A percentile compares a stretch with the other conserved stretches of the same genome.
These are phyloP conservation scores for Trichaptum fuscoviolaceum DNA, from an alignment of 768 basidiomycete species.

Conservation along the genomic window DNA sequence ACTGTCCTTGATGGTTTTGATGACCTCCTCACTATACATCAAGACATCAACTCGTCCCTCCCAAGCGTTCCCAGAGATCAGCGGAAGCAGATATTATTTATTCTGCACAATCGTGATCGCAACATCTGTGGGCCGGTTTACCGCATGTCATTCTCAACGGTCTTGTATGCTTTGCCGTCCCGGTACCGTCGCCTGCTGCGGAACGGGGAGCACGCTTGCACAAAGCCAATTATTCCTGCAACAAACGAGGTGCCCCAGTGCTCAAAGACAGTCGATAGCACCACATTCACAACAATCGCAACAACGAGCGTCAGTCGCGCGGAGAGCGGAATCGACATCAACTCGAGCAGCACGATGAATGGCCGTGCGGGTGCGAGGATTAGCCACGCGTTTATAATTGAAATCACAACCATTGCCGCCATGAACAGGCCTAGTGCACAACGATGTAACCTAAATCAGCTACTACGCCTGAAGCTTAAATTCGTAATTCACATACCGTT, in stretches of 20 bases:
- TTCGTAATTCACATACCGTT: conserved; percentile 57
- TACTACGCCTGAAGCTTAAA: conserved; percentile 1
- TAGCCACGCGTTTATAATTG: conserved; percentile 70
- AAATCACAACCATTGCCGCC: conserved; percentile 62
- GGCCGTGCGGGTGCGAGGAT: conserved; percentile 64
- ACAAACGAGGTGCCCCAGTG: conserved; percentile 61
- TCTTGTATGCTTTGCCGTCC: conserved; percentile 80
- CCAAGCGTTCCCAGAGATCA: neutral
- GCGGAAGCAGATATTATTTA: no score
- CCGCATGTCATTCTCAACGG: conserved; percentile 69
- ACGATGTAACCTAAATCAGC: conserved; percentile 2
- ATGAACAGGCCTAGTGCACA: conserved; percentile 67
- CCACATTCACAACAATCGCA: conserved; percentile 66
- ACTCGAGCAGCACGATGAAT: conserved; percentile 58
- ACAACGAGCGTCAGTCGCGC: conserved; percentile 68
- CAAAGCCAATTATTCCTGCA: conserved; percentile 44
- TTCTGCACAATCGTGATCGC: neutral
- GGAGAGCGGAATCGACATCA: conserved; percentile 66
- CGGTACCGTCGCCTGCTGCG: conserved; percentile 43
- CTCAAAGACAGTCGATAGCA: conserved; percentile 70
- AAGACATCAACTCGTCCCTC: neutral
- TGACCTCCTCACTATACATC: neutral
- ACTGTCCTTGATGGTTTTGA: neutral
- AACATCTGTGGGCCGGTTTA: conserved; percentile 7
- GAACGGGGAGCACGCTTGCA: conserved; percentile 31